Conservation (phyloP, 2,329 filamentous ascomycete genomes). For the Colletotrichum horii region DNA sequence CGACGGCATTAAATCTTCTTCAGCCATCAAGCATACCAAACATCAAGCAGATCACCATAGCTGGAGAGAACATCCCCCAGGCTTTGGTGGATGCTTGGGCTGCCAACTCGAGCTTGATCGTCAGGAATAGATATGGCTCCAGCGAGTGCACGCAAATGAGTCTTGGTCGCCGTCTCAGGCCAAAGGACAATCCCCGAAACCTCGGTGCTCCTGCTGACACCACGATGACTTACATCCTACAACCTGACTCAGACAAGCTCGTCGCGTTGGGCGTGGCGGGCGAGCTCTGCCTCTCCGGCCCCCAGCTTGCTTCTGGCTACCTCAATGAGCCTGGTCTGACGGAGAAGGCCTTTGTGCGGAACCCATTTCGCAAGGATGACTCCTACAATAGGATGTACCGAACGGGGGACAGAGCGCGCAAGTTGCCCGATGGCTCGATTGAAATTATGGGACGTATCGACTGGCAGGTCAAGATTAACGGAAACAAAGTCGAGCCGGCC, state of each 20-base stretch:
- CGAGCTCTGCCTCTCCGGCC: conserved; percentile 24
- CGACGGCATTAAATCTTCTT: conserved; percentile 24
- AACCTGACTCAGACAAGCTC: conserved; percentile 8
- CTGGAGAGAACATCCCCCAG: conserved; percentile 25
- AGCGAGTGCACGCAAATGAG: conserved; percentile 28
- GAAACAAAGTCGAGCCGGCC: conserved; percentile 35
- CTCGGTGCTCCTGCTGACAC: conserved; percentile 2
- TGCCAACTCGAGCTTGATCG: background rate
- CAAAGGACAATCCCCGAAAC: background rate
- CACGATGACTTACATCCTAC: conserved; percentile 22
- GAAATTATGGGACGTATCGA: conserved; percentile 30
- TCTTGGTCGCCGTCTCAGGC: background rate
- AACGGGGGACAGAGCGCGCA: conserved; percentile 26
- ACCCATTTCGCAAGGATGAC: background rate
- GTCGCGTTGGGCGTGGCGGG: conserved; percentile 22
- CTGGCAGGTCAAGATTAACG: conserved; percentile 35
- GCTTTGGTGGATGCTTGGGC: conserved; percentile 20
- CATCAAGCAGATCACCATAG: conserved; percentile 22
- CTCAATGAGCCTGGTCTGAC: background rate
- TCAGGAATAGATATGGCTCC: conserved; percentile 30
- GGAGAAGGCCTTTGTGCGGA: background rate
- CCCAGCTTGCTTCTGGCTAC: conserved; percentile 2
- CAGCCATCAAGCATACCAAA: background rate
- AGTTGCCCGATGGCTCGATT: conserved; percentile 26
- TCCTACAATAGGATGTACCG: conserved; percentile 19